Conservation (phyloP, 2,329 filamentous ascomycete species). For the Phoma sp. region DNA sequence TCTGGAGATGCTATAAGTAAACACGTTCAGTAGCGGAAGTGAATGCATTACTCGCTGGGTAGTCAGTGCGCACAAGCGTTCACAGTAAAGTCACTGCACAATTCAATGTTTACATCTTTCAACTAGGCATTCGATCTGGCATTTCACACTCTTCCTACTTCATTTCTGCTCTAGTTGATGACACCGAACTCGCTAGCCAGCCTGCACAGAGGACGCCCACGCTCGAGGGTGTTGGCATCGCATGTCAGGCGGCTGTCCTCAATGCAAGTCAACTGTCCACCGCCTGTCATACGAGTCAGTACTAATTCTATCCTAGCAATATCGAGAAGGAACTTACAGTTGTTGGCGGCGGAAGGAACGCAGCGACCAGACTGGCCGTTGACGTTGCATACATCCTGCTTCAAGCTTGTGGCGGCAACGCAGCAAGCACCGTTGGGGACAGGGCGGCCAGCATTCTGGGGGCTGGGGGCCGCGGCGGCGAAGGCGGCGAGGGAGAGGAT, state of each 20-base stretch:
- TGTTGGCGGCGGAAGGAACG: constrained; percentile 32
- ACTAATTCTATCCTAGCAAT: background rate
- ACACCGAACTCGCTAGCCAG: constrained; percentile 8
- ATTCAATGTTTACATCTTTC: too few species aligned
- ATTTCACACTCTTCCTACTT: too few species aligned
- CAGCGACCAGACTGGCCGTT: constrained; percentile 38
- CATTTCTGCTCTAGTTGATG: background rate
- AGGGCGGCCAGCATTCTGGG: constrained; percentile 34
- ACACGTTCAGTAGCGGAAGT: background rate
- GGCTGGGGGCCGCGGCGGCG: constrained; percentile 26
- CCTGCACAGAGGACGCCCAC: constrained; percentile 31
- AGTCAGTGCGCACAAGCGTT: too few species aligned
- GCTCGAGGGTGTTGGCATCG: constrained; percentile 33
- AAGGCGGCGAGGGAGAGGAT: constrained; percentile 30
- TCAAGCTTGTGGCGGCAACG: constrained; percentile 34
- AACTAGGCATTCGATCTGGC: too few species aligned
- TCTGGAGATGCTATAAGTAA: constrained; percentile 1
- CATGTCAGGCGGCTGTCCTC: constrained; percentile 33
- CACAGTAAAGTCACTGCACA: too few species aligned
- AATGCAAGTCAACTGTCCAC: constrained; percentile 37
- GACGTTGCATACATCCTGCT: constrained; percentile 42
- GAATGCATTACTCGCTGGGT: too few species aligned
- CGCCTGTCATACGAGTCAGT: constrained; percentile 23
- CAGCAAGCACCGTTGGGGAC: constrained; percentile 38
- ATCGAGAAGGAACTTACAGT: constrained; percentile 27